These are phyloP conservation scores for Ceratocystis papillata DNA, from an alignment of 2,329 filamentous ascomycete genomes.

Conservation along the genomic window DNA sequence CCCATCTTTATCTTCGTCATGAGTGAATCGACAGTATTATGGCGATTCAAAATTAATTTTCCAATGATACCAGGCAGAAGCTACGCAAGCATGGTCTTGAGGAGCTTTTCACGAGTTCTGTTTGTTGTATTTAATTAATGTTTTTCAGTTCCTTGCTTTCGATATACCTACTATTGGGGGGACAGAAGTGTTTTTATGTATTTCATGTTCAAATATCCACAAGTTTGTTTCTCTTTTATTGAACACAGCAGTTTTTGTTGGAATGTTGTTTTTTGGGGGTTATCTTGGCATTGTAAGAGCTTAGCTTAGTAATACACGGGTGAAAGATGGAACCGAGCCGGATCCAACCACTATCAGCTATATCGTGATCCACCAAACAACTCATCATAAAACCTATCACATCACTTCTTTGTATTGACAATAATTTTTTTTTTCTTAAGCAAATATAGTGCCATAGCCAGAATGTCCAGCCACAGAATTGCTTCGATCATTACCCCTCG, in stretches of 20 bases:
- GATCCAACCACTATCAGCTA: too few relatives aligned
- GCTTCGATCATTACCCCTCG: neutral
- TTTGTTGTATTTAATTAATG: neutral
- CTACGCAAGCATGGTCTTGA: neutral
- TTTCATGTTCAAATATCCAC: neutral
- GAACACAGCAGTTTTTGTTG: too few relatives aligned
- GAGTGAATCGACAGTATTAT: neutral
- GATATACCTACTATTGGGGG: neutral
- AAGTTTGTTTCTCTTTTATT: neutral
- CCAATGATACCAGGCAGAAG: constrained; percentile 2
- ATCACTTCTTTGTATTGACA: too few relatives aligned
- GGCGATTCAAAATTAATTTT: neutral
- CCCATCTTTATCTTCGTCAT: neutral
- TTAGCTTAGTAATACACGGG: too few relatives aligned
- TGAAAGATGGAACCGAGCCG: too few relatives aligned
- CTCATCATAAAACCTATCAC: too few relatives aligned
- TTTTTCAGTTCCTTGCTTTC: neutral
- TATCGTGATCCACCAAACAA: too few relatives aligned
- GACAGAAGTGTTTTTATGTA: neutral
- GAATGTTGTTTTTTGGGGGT: too few relatives aligned
- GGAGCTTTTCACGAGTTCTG: neutral
- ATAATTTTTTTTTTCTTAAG: neutral
- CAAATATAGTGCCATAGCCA: neutral
- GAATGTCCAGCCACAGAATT: neutral
- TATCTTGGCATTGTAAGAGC: too few relatives aligned